phyloP scores from a whole-genome alignment of 2,329 filamentous ascomycete species.

The Pseudocercospora macadamiae region DNA sequence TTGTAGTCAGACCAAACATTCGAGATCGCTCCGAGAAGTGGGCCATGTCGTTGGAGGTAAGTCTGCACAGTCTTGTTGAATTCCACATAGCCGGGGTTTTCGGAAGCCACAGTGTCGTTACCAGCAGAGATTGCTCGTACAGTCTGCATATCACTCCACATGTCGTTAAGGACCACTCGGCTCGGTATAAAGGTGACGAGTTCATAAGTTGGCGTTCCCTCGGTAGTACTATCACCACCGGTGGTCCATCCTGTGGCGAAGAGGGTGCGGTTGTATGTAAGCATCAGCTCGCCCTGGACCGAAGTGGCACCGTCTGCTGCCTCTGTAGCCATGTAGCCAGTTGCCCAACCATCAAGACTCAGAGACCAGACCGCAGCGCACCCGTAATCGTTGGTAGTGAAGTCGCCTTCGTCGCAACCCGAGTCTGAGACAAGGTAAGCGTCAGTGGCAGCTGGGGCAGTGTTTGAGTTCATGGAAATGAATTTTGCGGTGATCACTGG shows the following conservation, averaged over 20 bases:
- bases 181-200: not conserved
- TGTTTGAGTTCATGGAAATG: not conserved
- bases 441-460: not conserved
- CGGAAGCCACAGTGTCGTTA: not conserved
- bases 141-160: not conserved
- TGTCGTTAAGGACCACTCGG: not conserved
- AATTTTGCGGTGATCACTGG: not conserved
- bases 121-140: not conserved
- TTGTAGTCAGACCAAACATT: constrained; percentile 8
- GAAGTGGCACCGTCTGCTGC: not conserved
- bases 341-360: not conserved
- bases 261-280: not conserved
- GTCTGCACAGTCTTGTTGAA: constrained; percentile 24
- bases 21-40: constrained; percentile 20
- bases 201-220: not conserved
- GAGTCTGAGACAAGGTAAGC: not conserved
- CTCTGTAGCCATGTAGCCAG: not conserved
- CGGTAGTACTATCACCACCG: not conserved
- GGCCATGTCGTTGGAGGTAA: constrained; percentile 21
- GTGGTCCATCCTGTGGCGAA: not conserved
- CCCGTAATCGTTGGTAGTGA: not conserved
- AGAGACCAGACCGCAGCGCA: not conserved
- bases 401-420: not conserved
- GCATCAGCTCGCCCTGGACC: not conserved
- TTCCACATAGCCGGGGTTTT: not conserved